Conservation (phyloP, 148 eudicot species). For the Drosera capensis region DNA sequence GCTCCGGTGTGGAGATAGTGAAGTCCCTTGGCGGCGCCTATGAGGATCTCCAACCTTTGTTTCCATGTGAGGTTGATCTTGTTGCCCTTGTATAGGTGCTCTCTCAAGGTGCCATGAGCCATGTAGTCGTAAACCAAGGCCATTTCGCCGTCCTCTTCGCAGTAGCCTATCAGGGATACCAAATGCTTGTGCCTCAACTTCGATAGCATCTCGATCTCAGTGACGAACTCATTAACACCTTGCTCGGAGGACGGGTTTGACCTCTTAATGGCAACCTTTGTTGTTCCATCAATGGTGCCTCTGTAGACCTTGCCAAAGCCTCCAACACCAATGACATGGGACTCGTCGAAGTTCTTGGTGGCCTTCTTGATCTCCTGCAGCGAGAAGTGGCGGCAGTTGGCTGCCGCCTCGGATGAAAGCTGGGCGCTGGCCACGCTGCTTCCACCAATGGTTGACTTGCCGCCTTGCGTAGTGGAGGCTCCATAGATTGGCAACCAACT, state of each 20-base stretch:
- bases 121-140: slow-evolving; percentile 48
- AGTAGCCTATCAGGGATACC: slow-evolving; percentile 40
- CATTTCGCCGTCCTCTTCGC: slow-evolving; percentile 42
- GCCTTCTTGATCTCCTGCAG: slow-evolving; percentile 16
- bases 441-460: not conserved
- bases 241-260: slow-evolving; percentile 32
- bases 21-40: slow-evolving; percentile 36
- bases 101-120: slow-evolving; percentile 42
- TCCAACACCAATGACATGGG: slow-evolving; percentile 32
- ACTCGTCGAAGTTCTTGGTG: slow-evolving; percentile 28
- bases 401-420: not conserved
- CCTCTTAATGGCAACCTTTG: slow-evolving; percentile 41
- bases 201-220: slow-evolving; percentile 35
- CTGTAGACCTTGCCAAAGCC: slow-evolving; percentile 53
- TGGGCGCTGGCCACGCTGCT: not conserved
- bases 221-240: slow-evolving; percentile 37
- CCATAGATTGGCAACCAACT: too few relatives aligned
- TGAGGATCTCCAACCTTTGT: slow-evolving; percentile 40
- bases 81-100: slow-evolving; percentile 17
- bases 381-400: not conserved
- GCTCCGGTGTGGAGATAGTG: too few relatives aligned
- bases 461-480: too few relatives aligned
- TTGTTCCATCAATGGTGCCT: slow-evolving; percentile 18
- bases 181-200: slow-evolving; percentile 39
- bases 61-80: slow-evolving; percentile 21